phyloP scores from a whole-genome alignment of 2,329 filamentous ascomycete species.

The Pseudogymnoascus sp. region DNA sequence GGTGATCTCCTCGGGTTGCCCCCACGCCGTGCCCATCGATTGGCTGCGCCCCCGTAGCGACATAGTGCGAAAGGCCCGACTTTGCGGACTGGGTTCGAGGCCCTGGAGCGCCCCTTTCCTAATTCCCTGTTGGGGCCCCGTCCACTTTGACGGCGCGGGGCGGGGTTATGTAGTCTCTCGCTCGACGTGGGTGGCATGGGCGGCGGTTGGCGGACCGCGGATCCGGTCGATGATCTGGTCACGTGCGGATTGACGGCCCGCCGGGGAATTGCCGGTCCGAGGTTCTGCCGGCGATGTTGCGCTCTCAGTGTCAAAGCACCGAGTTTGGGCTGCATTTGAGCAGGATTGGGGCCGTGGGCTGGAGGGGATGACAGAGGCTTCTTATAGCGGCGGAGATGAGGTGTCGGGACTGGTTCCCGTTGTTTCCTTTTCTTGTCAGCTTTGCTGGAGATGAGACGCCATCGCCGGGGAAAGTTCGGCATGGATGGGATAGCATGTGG shows the following conservation, averaged over 20 bases:
- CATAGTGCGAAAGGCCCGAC: constrained; percentile 3
- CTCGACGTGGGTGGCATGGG: neutral
- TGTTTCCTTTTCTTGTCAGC: neutral
- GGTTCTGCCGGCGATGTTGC: neutral
- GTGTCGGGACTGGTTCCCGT: neutral
- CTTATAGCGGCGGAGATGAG: neutral
- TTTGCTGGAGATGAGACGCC: neutral
- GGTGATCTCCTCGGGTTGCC: neutral
- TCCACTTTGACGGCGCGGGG: neutral
- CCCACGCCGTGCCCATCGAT: neutral
- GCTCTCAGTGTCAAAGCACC: neutral
- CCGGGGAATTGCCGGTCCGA: neutral
- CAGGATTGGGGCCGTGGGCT: neutral
- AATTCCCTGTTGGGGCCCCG: neutral
- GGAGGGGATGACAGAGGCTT: neutral
- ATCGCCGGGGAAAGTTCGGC: neutral
- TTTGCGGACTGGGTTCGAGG: neutral
- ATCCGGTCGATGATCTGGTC: neutral
- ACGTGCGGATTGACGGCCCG: neutral
- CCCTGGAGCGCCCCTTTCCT: neutral
- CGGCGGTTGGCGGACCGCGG: neutral
- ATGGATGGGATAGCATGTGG: neutral
- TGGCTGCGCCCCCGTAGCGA: neutral
- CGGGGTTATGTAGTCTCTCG: neutral
- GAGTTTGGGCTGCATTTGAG: neutral